These are phyloP conservation scores for Solanum phureja DNA, from an alignment of 257 asterid species.

Conservation along the genomic window DNA sequence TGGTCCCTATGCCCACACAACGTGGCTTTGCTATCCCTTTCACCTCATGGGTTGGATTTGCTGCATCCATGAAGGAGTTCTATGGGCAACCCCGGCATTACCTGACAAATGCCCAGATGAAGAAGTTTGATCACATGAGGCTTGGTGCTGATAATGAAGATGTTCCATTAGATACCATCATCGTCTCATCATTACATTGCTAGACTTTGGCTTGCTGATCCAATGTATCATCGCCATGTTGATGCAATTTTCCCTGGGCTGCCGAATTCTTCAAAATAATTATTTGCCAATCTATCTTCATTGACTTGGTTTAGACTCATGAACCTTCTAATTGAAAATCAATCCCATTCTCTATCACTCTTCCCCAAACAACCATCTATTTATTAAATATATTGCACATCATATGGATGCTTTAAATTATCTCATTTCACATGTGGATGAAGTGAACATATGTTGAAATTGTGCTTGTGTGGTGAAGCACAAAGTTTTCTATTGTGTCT, in stretches of 20 bases:
- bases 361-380: background rate
- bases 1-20: conserved; percentile 38
- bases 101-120: conserved; percentile 55
- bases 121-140: conserved; percentile 39
- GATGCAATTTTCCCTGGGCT: conserved; percentile 39
- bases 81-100: conserved; percentile 73
- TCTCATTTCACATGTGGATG: background rate
- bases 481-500: background rate
- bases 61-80: conserved; percentile 42
- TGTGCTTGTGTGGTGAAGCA: background rate
- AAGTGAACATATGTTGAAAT: background rate
- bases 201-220: conserved; percentile 48
- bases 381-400: background rate
- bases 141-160: conserved; percentile 34
- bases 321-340: background rate
- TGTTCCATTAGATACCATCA: conserved; percentile 31
- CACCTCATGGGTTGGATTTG: conserved; percentile 60
- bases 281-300: background rate
- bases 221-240: conserved; percentile 25
- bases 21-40: conserved; percentile 26
- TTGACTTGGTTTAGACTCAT: background rate
- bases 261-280: background rate
- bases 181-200: conserved; percentile 45
- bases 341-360: background rate
- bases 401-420: background rate